Conservation (phyloP, 2,329 filamentous ascomycete genomes). For the Diaporthe sp. region DNA sequence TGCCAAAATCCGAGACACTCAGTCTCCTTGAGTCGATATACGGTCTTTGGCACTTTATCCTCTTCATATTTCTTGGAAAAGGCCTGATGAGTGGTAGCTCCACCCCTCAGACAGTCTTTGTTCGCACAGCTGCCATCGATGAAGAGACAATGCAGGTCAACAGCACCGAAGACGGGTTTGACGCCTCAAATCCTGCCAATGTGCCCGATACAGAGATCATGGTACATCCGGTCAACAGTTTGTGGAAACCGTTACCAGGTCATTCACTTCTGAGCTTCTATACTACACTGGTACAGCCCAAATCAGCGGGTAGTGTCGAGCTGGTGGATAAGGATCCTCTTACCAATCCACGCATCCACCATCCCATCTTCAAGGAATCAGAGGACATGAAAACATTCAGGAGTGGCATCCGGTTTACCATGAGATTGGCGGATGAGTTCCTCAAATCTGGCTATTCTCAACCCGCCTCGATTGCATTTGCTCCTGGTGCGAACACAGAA, state of each 20-base stretch:
- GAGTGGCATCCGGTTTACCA: constrained; percentile 43
- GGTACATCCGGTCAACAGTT: constrained; percentile 49
- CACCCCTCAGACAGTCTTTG: constrained; percentile 10
- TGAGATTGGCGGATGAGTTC: constrained; percentile 43
- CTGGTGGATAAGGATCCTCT: constrained; percentile 49
- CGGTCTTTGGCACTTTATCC: constrained; percentile 43
- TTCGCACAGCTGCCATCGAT: constrained; percentile 38
- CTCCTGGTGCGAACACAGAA: constrained; percentile 39
- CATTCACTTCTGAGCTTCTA: constrained; percentile 41
- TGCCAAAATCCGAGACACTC: constrained; percentile 26
- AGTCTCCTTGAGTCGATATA: background rate
- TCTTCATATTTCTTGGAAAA: constrained; percentile 43
- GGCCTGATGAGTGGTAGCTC: constrained; percentile 33
- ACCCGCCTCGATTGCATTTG: constrained; percentile 38
- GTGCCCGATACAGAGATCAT: constrained; percentile 48
- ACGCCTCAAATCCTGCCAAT: constrained; percentile 29
- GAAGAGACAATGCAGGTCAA: constrained; percentile 40
- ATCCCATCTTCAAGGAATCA: constrained; percentile 45
- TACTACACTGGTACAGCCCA: constrained; percentile 43
- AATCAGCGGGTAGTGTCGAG: constrained; percentile 44
- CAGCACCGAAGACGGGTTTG: constrained; percentile 37
- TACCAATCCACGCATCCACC: constrained; percentile 43
- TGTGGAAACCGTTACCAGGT: constrained; percentile 41
- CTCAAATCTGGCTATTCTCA: constrained; percentile 41
- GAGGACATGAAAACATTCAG: constrained; percentile 42